Base-by-base conservation (phyloP, 345 rosid genomes). In the Rhodomyrtus tomentosa region DNA sequence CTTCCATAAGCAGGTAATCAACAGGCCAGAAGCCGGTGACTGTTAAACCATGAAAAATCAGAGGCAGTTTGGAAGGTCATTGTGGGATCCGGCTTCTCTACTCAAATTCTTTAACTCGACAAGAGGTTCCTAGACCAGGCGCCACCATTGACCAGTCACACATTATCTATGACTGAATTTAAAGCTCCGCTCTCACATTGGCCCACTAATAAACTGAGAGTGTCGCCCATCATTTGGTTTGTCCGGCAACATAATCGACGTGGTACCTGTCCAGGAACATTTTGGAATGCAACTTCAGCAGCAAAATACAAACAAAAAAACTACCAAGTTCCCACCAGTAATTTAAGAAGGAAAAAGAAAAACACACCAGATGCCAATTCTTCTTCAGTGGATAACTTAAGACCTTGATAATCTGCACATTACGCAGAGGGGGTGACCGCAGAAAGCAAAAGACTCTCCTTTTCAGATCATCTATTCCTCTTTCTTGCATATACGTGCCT, bases 351-450 rank as follows among this genome's bases (percentile, higher is more conserved):
- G 38, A 53, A 15, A 85, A 18, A 72, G 80, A 52, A 68, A 42
- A 48, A 76, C 93, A 87, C 91, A 92, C 99, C 98, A 92, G 87
- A 90, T 94, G 98, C 99, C 99, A 95, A 40, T 86, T 92, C 91
- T 90, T 92, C 83, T 84, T 85, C 32, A 88, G 90, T 87, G 94
- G 96, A 84, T 90, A 81, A 50, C 92, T 96, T 84, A 88, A 29
- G 83, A 94, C 95, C 84, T 90, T 92, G 84, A 96, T 95, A 49
- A 84, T 88, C 87, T 90, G 90, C 49, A 94, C 92, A 15, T 90
- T 79, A 22, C 79, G 95, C 85, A 96, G 86, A 52, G 96, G 96
- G 85, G 90, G 92, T 2, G 92, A 87, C 55, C 84, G 93, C 16
- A 92, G 92, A 55, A 96, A 94, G 92, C 98, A 95, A 85, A 95